Evolutionary conservation across 306 rosid species (phyloP).

Genomic region (Mimosa pudica): DNA sequence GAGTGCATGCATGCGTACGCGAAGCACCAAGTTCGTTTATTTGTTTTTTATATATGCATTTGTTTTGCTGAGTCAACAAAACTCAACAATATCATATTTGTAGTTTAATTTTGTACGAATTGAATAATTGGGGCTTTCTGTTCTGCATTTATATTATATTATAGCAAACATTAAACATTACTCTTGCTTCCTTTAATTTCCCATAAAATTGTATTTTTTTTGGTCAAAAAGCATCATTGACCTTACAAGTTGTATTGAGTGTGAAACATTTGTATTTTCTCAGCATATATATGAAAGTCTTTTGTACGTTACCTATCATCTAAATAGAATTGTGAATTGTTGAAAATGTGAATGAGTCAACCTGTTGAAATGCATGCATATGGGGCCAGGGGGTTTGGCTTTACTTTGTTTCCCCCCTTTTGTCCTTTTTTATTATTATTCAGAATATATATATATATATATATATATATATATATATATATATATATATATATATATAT

Average conservation of each 20-base stretch:
- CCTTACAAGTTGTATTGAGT: background rate
- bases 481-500: too few relatives aligned
- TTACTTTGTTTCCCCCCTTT: background rate
- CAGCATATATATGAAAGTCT: background rate
- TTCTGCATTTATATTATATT: background rate
- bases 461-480: too few relatives aligned
- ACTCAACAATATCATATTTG: background rate
- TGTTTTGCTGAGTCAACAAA: background rate
- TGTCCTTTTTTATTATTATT: background rate
- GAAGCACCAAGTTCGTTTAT: background rate
- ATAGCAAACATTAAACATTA: background rate
- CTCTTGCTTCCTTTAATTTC: background rate
- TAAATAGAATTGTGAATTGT: too few relatives aligned
- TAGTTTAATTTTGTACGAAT: background rate
- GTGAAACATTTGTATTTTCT: background rate
- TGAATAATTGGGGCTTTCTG: background rate
- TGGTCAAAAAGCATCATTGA: too few relatives aligned
- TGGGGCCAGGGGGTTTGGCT: background rate
- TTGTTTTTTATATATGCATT: background rate
- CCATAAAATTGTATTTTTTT: too few relatives aligned
- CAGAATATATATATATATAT: background rate
- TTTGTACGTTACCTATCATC: background rate
- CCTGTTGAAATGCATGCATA: background rate
- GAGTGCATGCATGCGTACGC: background rate
- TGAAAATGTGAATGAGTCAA: background rate